Evolutionary conservation across 768 basidiomycete species (phyloP), one percentile per base, ranked within the genome.

Genomic region (Postia placenta): DNA sequence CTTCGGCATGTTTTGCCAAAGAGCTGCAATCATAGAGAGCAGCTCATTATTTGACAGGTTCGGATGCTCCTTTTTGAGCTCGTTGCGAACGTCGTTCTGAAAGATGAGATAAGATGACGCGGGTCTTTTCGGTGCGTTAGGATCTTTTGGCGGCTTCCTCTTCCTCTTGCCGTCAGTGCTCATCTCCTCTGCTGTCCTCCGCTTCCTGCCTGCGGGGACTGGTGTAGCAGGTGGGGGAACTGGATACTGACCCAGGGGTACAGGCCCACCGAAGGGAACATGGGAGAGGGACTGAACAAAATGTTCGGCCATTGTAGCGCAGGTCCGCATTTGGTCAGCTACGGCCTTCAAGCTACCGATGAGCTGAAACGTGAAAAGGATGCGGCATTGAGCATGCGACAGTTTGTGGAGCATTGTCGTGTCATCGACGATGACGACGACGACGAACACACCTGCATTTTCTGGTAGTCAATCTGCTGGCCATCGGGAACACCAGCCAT

Each of bases 91-190:
- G 12, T 88, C 87, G 63, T 95, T 96, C 70, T 97, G 95, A 76
- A 87, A 98, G 57, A 94, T 71, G 60, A 98, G 80, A 69, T 95
- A 98, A 17, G 92, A 92, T 5, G 89, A 89, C 12, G 92, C 78
- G 23, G 95, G 94, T 7, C 92, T 84, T 64, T 94, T 96, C 26
- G 95, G 95, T 50, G 92, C 92, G 66, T 93, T 87, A 17, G 93
- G 92, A 60, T 98, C 94, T 66, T 85, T 83, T 35, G 60, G 74
- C 58, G 85, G 85, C 67, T 84, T 92, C 49, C 70, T 71, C 56
- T 71, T 71, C 64, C 81, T 85, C 43, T 67, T 61, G 24, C 45
- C 55, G 3, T 55, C 56, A 19, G 46, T 54, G 5, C 64, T 61
- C 2, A 51, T 54, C 4, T 54, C 57, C 15, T 37, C 53, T 35